Evolutionary conservation across 495 filamentous ascomycete genomes (phyloP).

Genomic region (Tuber indicum): DNA sequence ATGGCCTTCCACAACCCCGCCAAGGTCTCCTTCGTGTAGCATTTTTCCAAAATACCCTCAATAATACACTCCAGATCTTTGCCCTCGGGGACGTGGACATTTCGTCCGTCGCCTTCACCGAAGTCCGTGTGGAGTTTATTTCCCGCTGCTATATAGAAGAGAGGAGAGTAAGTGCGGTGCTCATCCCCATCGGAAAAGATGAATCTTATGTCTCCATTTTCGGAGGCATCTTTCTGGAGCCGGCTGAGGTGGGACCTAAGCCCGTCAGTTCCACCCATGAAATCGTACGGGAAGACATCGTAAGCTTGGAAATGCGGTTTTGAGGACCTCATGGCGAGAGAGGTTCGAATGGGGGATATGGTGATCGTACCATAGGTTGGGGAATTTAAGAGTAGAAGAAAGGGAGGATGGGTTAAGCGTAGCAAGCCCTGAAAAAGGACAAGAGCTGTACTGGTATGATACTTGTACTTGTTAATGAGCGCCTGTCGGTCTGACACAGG

Average conservation of each 20-base stretch:
- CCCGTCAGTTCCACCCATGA: neutral
- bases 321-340: neutral
- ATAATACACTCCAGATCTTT: slow-evolving; percentile 6
- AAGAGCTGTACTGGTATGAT: neutral
- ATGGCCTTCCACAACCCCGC: slow-evolving; percentile 28
- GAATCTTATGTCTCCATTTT: slow-evolving; percentile 27
- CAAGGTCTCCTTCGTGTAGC: slow-evolving; percentile 23
- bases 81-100: slow-evolving; percentile 17
- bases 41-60: slow-evolving; percentile 20
- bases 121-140: slow-evolving; percentile 20
- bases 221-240: slow-evolving; percentile 27
- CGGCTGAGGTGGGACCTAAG: slow-evolving; percentile 6
- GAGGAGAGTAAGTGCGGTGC: slow-evolving; percentile 28
- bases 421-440: neutral
- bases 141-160: slow-evolving; percentile 28
- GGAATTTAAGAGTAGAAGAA: neutral
- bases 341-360: neutral
- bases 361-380: neutral
- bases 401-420: neutral
- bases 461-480: neutral
- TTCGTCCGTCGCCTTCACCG: slow-evolving; percentile 20
- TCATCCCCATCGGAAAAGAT: slow-evolving; percentile 19
- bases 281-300: neutral
- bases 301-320: neutral
- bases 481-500: neutral